Conservation (phyloP, 2,329 filamentous ascomycete genomes). For the Cytospora paraplurivora region DNA sequence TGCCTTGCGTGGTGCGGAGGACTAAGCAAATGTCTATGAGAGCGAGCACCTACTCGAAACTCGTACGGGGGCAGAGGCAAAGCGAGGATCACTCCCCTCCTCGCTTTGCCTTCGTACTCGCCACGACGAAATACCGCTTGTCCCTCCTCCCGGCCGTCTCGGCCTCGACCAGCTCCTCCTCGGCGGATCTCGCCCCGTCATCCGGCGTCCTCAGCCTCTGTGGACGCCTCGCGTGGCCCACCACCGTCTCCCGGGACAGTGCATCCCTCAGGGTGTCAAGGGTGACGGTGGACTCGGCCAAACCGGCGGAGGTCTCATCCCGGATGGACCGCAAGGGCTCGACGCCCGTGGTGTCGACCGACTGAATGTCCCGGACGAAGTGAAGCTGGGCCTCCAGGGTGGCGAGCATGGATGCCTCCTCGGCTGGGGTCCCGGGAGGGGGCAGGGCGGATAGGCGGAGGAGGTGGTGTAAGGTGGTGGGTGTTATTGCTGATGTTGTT, state of each 20-base stretch:
- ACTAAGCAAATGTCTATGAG: background rate
- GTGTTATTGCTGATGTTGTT: slow-evolving; percentile 52
- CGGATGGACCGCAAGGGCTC: slow-evolving; percentile 76
- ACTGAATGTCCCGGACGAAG: slow-evolving; percentile 86
- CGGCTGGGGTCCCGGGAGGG: slow-evolving; percentile 60
- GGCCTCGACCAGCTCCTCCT: slow-evolving; percentile 32
- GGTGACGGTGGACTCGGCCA: slow-evolving; percentile 60
- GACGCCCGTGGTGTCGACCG: slow-evolving; percentile 72
- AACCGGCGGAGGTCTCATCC: slow-evolving; percentile 68
- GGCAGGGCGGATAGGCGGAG: slow-evolving; percentile 89
- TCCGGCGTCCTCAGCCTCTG: slow-evolving; percentile 36
- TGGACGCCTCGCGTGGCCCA: slow-evolving; percentile 57
- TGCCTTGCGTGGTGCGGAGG: background rate
- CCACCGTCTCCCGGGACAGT: slow-evolving; percentile 60
- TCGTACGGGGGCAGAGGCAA: background rate
- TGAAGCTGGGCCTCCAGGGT: slow-evolving; percentile 81
- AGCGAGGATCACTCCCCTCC: slow-evolving; percentile 2
- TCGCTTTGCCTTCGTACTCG: slow-evolving; percentile 51
- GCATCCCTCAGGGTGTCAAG: slow-evolving; percentile 58
- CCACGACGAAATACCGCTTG: slow-evolving; percentile 72
- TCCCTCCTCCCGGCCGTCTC: slow-evolving; percentile 61
- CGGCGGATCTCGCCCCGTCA: slow-evolving; percentile 16
- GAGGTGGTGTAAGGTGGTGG: slow-evolving; percentile 75
- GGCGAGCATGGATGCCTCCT: slow-evolving; percentile 70
- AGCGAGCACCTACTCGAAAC: background rate